Base-by-base conservation (phyloP, 2,329 filamentous ascomycete genomes). In the Xylariomycetidae sp. region DNA sequence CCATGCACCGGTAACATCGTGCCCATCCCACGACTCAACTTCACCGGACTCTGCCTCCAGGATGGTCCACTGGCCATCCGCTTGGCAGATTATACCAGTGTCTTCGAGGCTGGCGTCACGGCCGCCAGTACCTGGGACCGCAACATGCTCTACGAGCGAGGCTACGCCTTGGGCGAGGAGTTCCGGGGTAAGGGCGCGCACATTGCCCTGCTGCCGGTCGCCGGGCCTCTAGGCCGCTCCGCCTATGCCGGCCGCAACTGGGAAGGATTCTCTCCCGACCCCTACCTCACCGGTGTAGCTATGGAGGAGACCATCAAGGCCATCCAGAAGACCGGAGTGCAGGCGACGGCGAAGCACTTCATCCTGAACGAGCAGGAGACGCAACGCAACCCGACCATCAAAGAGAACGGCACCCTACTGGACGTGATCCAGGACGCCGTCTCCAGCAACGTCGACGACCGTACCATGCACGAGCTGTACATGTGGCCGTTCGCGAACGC, bases 181-280 rank as follows among this genome's bases (percentile, higher is more conserved):
- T 79, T 83, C 54, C 75, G 70, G 46, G 78, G 60, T 42, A 89
- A 89, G 62, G 84, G 84, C 37, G 70, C 84, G 15, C 81, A 88
- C 52, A 65, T 87, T 18, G 74, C 78, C 43, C 68, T 88, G 3
- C 41, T 37, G 2, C 61, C 65, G 10, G 59, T 64, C 14, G 50
- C 52, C 10, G 63, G 63, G 2, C 64, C 67, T 13, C 57, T 70
- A 12, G 68, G 65, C 12, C 57, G 61, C 10, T 60, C 57, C 4
- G 59, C 59, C 23, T 61, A 59, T 41, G 53, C 53, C 2, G 82
- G 82, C 19, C 67, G 79, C 32, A 82, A 81, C 54, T 85, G 81
- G 80, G 75, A 78, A 55, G 66, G 64, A 6, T 68, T 65, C 61
- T 72, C 75, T 2, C 74, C 79, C 63, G 76, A 80, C 47, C 75